A percentile compares a stretch with the other conserved stretches of the same genome.
Evolutionary conservation across 495 filamentous ascomycete species (phyloP).

Genomic region (Aspergillus sclerotioniger): DNA sequence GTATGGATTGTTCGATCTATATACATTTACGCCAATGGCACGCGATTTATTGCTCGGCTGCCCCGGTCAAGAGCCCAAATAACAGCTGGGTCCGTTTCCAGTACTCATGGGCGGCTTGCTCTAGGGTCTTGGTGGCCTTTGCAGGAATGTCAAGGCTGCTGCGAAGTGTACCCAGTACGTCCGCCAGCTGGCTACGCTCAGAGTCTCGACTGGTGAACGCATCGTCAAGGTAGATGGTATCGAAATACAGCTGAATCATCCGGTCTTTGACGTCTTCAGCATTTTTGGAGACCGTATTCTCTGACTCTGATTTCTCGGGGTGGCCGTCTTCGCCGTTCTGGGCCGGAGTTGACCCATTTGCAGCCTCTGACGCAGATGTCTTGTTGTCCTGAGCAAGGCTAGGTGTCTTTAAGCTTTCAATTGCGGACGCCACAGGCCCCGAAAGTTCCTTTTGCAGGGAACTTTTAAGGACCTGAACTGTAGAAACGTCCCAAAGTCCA

Average conservation of each 20-base stretch:
- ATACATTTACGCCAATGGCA: not conserved
- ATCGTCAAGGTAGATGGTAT: slow-evolving; percentile 63
- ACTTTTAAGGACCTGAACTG: slow-evolving; percentile 61
- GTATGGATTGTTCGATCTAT: slow-evolving; percentile 7
- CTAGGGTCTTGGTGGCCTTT: slow-evolving; percentile 47
- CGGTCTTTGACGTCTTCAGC: slow-evolving; percentile 45
- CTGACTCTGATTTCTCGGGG: not conserved
- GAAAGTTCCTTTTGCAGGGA: slow-evolving; percentile 40
- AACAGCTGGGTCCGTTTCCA: slow-evolving; percentile 77
- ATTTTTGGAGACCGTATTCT: slow-evolving; percentile 10
- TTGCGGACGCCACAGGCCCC: slow-evolving; percentile 17
- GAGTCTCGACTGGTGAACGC: slow-evolving; percentile 32
- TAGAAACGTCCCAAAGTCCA: slow-evolving; percentile 81
- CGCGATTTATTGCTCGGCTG: slow-evolving; percentile 1
- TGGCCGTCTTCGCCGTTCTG: slow-evolving; percentile 6
- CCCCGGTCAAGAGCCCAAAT: slow-evolving; percentile 56
- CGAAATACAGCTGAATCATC: slow-evolving; percentile 75
- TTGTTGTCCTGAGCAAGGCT: slow-evolving; percentile 10
- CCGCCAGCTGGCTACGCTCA: slow-evolving; percentile 40
- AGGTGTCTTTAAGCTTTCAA: slow-evolving; percentile 24
- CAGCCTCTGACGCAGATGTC: slow-evolving; percentile 11
- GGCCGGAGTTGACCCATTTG: slow-evolving; percentile 3
- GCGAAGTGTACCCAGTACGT: slow-evolving; percentile 44
- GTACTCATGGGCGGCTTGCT: slow-evolving; percentile 64
- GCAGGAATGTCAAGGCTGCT: slow-evolving; percentile 45